Percentiles rank a stretch among this genome's conserved stretches.
These are phyloP conservation scores for Starmerella geochares DNA, from an alignment of 805 yeast species.

Conservation along the genomic window DNA sequence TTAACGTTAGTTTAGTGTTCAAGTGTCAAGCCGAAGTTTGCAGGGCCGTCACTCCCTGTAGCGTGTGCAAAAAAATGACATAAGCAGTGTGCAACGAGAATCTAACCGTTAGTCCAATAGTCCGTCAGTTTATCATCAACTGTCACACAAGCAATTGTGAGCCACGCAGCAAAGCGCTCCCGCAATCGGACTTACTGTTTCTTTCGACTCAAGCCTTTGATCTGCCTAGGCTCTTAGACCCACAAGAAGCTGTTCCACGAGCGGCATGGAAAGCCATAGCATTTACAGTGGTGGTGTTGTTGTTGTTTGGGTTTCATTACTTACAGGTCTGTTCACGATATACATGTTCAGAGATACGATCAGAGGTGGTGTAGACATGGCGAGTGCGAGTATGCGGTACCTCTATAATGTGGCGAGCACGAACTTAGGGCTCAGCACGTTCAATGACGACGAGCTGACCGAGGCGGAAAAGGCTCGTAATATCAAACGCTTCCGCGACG, in stretches of 20 bases:
- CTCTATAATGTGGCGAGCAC: slow-evolving; percentile 27
- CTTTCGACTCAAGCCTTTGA: not conserved
- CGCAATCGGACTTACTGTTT: not conserved
- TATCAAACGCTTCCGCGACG: slow-evolving; percentile 23
- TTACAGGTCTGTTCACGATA: slow-evolving; percentile 9
- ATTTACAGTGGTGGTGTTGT: slow-evolving; percentile 2
- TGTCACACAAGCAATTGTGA: too few species aligned
- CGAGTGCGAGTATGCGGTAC: slow-evolving; percentile 27
- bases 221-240: not conserved
- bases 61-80: slow-evolving; percentile 5
- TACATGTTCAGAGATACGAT: slow-evolving; percentile 30
- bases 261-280: slow-evolving; percentile 9
- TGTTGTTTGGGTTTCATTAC: slow-evolving; percentile 4
- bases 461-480: slow-evolving; percentile 23
- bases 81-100: slow-evolving; percentile 1
- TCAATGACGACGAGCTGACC: slow-evolving; percentile 25
- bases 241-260: not conserved
- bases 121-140: too few species aligned
- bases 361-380: slow-evolving; percentile 31
- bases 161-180: not conserved
- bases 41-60: too few species aligned
- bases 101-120: not conserved
- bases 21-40: too few species aligned
- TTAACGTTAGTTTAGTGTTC: not conserved
- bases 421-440: slow-evolving; percentile 23